Conservation (phyloP, 2,329 filamentous ascomycete species). For the Ascochyta lentis region DNA sequence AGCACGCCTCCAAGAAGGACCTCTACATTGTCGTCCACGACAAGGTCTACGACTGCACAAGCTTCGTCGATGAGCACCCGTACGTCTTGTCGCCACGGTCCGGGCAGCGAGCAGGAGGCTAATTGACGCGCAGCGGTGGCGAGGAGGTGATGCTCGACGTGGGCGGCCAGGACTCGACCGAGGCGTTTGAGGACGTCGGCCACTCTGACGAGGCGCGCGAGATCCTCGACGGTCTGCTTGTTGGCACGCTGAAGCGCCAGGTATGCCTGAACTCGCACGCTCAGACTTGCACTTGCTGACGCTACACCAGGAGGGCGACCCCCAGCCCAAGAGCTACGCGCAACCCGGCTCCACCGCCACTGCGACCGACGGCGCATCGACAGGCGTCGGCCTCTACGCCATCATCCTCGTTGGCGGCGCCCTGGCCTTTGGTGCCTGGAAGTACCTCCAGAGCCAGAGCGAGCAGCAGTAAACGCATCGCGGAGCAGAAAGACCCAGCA, state of each 20-base stretch:
- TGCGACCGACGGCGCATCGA: constrained; percentile 58
- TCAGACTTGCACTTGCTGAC: neutral
- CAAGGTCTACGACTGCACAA: constrained; percentile 89
- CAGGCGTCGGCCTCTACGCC: constrained; percentile 83
- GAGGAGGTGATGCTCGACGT: constrained; percentile 98
- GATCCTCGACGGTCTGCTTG: constrained; percentile 69
- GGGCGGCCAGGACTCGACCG: constrained; percentile 92
- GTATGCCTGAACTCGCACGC: constrained; percentile 27
- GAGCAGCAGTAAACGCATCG: constrained; percentile 20
- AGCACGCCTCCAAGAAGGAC: constrained; percentile 76
- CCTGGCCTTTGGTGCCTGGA: constrained; percentile 80
- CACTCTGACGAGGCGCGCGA: constrained; percentile 98
- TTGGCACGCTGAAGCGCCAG: constrained; percentile 48
- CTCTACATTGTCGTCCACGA: constrained; percentile 91
- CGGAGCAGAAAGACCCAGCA: neutral
- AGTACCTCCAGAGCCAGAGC: constrained; percentile 72
- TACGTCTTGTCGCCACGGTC: constrained; percentile 53
- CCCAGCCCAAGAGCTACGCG: constrained; percentile 68
- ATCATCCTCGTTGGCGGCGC: constrained; percentile 78
- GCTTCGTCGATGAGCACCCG: constrained; percentile 98
- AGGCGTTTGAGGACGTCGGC: constrained; percentile 98
- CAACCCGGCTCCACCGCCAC: constrained; percentile 57
- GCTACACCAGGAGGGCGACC: constrained; percentile 70
- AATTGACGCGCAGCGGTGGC: constrained; percentile 72
- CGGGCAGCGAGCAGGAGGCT: neutral